These are phyloP conservation scores for Amphibolis antarctica DNA, from an alignment of 106 monocot species.

Conservation along the genomic window DNA sequence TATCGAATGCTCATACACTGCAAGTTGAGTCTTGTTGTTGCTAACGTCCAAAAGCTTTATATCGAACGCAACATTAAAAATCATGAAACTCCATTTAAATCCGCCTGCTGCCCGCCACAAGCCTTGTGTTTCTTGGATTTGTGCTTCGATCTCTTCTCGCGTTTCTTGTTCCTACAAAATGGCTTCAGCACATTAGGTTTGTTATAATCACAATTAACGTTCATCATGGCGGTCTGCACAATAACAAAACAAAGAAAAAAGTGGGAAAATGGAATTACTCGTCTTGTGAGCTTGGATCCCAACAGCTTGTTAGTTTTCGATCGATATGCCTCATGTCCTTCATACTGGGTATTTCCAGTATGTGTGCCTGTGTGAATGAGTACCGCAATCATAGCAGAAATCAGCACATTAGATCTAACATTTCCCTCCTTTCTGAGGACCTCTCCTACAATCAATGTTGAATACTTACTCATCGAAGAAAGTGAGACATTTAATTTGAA, in stretches of 20 bases:
- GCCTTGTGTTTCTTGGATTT: constrained; percentile 16
- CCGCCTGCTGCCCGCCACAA: no score
- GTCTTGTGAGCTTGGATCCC: constrained; percentile 83
- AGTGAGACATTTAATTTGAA: no score
- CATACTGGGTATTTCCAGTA: constrained; percentile 41
- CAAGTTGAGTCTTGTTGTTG: no score
- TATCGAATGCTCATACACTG: no score
- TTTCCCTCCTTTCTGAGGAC: no score
- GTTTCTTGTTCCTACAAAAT: constrained; percentile 50
- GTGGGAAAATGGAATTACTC: constrained; percentile 32
- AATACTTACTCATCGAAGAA: no score
- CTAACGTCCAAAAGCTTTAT: no score
- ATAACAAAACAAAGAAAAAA: background rate
- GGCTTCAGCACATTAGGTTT: background rate
- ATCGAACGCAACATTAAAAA: no score
- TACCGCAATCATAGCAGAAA: background rate
- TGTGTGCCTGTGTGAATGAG: constrained; percentile 38
- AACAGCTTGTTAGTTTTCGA: constrained; percentile 68
- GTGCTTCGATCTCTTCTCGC: constrained; percentile 45
- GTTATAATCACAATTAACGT: background rate
- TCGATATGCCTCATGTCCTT: constrained; percentile 93
- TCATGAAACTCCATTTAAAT: no score
- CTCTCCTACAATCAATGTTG: no score
- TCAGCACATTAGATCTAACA: background rate
- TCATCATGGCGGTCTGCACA: background rate